Conservation (phyloP, 2,329 filamentous ascomycete genomes). For the Apiospora rasikravindrae region DNA sequence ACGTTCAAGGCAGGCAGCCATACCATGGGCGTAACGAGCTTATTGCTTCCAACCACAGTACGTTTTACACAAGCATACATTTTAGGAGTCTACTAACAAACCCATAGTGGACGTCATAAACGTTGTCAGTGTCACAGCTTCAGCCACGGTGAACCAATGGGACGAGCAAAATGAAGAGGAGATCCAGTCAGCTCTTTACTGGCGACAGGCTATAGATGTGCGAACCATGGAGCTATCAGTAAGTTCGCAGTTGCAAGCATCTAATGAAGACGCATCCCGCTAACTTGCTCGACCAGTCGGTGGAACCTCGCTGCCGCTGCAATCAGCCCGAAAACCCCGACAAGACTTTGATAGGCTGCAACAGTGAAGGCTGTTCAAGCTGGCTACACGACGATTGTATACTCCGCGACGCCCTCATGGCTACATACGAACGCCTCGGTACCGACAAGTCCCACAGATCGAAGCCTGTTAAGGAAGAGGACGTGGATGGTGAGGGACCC, state of each 20-base stretch:
- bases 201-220: slow-evolving; percentile 67
- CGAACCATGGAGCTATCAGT: slow-evolving; percentile 64
- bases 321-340: slow-evolving; percentile 66
- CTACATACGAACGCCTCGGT: slow-evolving; percentile 56
- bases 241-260: slow-evolving; percentile 35
- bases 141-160: slow-evolving; percentile 69
- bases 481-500: slow-evolving; percentile 44
- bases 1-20: slow-evolving; percentile 60
- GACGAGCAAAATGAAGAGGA: slow-evolving; percentile 72
- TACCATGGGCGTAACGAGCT: slow-evolving; percentile 74
- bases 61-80: slow-evolving; percentile 31
- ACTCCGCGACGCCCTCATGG: slow-evolving; percentile 57
- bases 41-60: slow-evolving; percentile 75
- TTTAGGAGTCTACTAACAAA: slow-evolving; percentile 29
- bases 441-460: slow-evolving; percentile 54
- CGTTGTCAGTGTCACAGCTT: slow-evolving; percentile 69
- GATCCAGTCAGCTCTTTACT: slow-evolving; percentile 63
- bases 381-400: slow-evolving; percentile 71
- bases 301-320: slow-evolving; percentile 63
- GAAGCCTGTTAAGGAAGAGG: slow-evolving; percentile 44
- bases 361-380: slow-evolving; percentile 56
- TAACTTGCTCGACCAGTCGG: slow-evolving; percentile 46
- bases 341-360: slow-evolving; percentile 63
- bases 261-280: slow-evolving; percentile 22
- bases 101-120: slow-evolving; percentile 73